phyloP scores from a whole-genome alignment of 495 filamentous ascomycete species.

The Penicillium alfredii region DNA sequence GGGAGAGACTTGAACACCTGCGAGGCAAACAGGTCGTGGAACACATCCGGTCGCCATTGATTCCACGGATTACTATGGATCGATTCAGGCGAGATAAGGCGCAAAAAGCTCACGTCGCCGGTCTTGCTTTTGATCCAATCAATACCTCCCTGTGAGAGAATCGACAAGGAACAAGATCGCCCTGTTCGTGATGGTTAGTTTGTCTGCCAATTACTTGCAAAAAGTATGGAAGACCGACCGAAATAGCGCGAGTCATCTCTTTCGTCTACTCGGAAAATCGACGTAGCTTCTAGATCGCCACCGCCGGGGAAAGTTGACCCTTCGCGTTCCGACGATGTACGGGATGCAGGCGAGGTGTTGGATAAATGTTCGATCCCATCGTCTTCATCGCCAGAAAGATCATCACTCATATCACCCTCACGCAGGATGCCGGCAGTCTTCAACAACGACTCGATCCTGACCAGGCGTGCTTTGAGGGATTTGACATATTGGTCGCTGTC shows the following conservation, averaged over 20 bases:
- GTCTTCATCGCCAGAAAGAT: constrained; percentile 41
- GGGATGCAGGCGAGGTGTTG: constrained; percentile 9
- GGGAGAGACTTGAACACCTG: constrained; percentile 75
- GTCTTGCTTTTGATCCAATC: constrained; percentile 97
- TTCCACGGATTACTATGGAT: constrained; percentile 78
- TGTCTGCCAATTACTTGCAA: not conserved
- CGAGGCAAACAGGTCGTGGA: constrained; percentile 79
- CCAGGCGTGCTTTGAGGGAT: constrained; percentile 80
- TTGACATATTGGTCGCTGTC: constrained; percentile 98
- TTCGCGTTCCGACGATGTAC: constrained; percentile 13
- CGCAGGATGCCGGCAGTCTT: constrained; percentile 75
- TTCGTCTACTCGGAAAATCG: constrained; percentile 56
- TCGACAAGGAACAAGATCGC: constrained; percentile 87
- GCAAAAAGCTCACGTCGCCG: constrained; percentile 80
- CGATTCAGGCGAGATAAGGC: constrained; percentile 68
- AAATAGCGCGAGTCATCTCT: constrained; percentile 88
- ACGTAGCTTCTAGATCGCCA: constrained; percentile 44
- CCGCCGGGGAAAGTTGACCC: constrained; percentile 29
- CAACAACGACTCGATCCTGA: constrained; percentile 79
- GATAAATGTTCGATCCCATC: constrained; percentile 52
- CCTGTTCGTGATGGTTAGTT: constrained; percentile 45
- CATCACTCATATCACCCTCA: constrained; percentile 69
- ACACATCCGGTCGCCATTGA: constrained; percentile 89
- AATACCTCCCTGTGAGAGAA: constrained; percentile 89
- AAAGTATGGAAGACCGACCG: constrained; percentile 47